Conservation (phyloP, 305 asterid genomes). For the Andrographis paniculata region DNA sequence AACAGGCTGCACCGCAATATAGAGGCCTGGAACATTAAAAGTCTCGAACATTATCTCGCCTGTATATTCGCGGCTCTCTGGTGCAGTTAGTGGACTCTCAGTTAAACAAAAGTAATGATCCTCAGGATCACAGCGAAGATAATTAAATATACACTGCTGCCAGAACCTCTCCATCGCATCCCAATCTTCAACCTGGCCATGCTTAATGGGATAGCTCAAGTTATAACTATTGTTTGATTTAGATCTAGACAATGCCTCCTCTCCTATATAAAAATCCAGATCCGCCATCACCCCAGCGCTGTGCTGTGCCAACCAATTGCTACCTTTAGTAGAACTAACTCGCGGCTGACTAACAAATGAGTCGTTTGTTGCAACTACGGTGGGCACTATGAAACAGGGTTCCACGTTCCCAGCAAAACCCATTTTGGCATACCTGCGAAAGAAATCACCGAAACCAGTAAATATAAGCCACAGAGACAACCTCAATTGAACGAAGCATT, state of each 20-base stretch:
- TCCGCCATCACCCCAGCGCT: slow-evolving; percentile 96
- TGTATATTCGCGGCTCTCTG: slow-evolving; percentile 83
- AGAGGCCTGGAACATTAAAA: slow-evolving; percentile 82
- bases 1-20: slow-evolving; percentile 91
- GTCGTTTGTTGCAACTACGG: slow-evolving; percentile 71
- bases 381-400: slow-evolving; percentile 73
- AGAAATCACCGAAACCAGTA: slow-evolving; percentile 7
- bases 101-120: slow-evolving; percentile 90
- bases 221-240: slow-evolving; percentile 48
- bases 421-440: slow-evolving; percentile 70
- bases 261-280: slow-evolving; percentile 83
- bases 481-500: slow-evolving; percentile 18
- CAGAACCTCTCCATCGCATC: slow-evolving; percentile 95
- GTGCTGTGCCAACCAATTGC: slow-evolving; percentile 71
- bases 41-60: slow-evolving; percentile 98
- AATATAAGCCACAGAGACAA: slow-evolving; percentile 2
- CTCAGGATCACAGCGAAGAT: slow-evolving; percentile 87
- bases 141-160: slow-evolving; percentile 87
- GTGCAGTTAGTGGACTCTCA: slow-evolving; percentile 88
- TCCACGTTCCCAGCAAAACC: slow-evolving; percentile 97
- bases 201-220: slow-evolving; percentile 71
- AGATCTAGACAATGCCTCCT: slow-evolving; percentile 77
- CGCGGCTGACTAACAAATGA: slow-evolving; percentile 68
- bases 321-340: slow-evolving; percentile 40
- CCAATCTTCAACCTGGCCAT: slow-evolving; percentile 91